Conservation (phyloP, 2,329 filamentous ascomycete genomes). For the Colletotrichum musicola region DNA sequence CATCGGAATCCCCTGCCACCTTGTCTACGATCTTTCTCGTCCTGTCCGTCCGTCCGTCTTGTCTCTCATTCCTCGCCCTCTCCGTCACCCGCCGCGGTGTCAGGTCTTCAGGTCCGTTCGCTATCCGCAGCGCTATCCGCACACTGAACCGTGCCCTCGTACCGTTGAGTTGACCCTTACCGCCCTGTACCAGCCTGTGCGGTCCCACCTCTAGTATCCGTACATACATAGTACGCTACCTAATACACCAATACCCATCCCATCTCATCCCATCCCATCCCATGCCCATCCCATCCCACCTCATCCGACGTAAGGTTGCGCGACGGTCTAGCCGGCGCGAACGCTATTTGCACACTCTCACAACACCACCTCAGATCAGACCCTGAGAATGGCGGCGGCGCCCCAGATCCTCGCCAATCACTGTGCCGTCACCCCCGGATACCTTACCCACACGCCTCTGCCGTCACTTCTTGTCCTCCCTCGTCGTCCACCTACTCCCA, state of each 20-base stretch:
- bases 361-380: conserved; percentile 19
- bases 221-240: too few relatives aligned
- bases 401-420: conserved; percentile 4
- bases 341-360: conserved; percentile 29
- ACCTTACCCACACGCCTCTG: conserved; percentile 37
- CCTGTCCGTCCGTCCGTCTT: conserved; percentile 3
- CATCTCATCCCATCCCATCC: neutral
- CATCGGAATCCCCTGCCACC: conserved; percentile 36
- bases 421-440: conserved; percentile 27
- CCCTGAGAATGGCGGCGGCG: conserved; percentile 18
- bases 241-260: too few relatives aligned
- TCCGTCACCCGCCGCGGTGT: neutral
- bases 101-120: neutral
- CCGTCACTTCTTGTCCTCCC: conserved; percentile 7
- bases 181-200: neutral
- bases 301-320: conserved; percentile 1
- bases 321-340: neutral
- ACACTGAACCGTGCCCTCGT: neutral
- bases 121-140: conserved; percentile 1
- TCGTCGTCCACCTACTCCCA: neutral
- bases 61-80: conserved; percentile 30
- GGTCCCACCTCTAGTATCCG: neutral
- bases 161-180: neutral
- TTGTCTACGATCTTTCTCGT: conserved; percentile 23
- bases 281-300: conserved; percentile 12